Evolutionary conservation across 805 yeast genomes (phyloP).

Genomic region (Kodamaea jinghongensis): DNA sequence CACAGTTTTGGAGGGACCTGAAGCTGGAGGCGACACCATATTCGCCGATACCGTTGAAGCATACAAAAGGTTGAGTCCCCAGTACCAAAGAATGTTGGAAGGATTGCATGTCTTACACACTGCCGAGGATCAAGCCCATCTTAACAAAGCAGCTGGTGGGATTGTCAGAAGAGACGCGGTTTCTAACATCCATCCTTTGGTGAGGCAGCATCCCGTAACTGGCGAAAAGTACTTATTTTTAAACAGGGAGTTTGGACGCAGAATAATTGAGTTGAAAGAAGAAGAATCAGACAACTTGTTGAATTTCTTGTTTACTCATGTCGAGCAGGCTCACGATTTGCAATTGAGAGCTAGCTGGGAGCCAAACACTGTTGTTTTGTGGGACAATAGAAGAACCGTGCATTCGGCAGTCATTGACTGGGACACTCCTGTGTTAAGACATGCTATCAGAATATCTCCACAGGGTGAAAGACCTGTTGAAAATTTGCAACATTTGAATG

Average conservation of each 20-base stretch:
- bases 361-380: constrained; percentile 64
- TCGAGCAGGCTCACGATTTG: constrained; percentile 54
- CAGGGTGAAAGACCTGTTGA: constrained; percentile 70
- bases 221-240: constrained; percentile 57
- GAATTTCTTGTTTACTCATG: constrained; percentile 52
- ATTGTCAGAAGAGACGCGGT: constrained; percentile 65
- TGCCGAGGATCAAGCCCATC: constrained; percentile 67
- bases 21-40: constrained; percentile 75
- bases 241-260: constrained; percentile 60
- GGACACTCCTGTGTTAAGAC: constrained; percentile 65
- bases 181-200: constrained; percentile 63
- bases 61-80: constrained; percentile 67
- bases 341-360: constrained; percentile 73
- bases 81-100: constrained; percentile 53
- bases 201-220: constrained; percentile 72
- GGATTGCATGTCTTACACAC: constrained; percentile 70
- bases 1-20: constrained; percentile 55
- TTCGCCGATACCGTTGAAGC: constrained; percentile 73
- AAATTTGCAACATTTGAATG: constrained; percentile 36
- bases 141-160: constrained; percentile 52
- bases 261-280: constrained; percentile 67
- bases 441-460: constrained; percentile 71
- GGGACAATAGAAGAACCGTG: constrained; percentile 74
- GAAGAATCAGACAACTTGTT: constrained; percentile 67
- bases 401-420: constrained; percentile 74